Evolutionary conservation across 2,329 filamentous ascomycete species (phyloP).

Genomic region (Trichoderma endophyticum): DNA sequence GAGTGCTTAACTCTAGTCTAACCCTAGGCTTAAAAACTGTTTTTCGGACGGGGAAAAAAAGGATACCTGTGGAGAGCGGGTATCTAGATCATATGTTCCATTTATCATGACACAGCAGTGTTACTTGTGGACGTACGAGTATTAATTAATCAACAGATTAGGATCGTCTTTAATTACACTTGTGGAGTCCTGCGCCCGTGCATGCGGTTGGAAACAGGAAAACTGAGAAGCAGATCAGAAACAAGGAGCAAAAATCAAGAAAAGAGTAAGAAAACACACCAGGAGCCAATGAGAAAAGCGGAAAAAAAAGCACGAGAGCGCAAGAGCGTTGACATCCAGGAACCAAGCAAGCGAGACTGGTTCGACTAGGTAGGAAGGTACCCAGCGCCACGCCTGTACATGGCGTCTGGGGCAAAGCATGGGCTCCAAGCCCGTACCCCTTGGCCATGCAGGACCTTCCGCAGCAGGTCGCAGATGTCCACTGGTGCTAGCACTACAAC

Average conservation of each 20-base stretch:
- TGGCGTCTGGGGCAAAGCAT: background rate
- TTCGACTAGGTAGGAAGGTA: constrained; percentile 12
- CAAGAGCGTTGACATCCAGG: constrained; percentile 10
- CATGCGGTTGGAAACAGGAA: background rate
- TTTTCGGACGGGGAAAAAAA: background rate
- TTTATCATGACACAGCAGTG: background rate
- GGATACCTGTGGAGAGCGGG: background rate
- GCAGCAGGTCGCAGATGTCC: background rate
- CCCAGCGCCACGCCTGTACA: background rate
- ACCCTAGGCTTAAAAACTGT: background rate
- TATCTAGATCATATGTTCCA: background rate
- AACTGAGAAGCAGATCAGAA: background rate
- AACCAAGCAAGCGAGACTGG: constrained; percentile 11
- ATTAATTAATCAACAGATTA: background rate
- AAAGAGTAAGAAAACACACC: background rate
- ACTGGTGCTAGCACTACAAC: background rate
- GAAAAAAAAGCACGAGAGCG: background rate
- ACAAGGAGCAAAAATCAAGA: background rate
- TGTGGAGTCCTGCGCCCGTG: background rate
- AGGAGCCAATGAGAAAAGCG: background rate
- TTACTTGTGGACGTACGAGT: background rate
- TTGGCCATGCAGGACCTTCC: background rate
- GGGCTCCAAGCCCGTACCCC: background rate
- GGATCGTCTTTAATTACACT: background rate
- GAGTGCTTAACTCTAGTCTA: background rate